Conservation (phyloP, 345 rosid species). For the Toxicodendron radicans region DNA sequence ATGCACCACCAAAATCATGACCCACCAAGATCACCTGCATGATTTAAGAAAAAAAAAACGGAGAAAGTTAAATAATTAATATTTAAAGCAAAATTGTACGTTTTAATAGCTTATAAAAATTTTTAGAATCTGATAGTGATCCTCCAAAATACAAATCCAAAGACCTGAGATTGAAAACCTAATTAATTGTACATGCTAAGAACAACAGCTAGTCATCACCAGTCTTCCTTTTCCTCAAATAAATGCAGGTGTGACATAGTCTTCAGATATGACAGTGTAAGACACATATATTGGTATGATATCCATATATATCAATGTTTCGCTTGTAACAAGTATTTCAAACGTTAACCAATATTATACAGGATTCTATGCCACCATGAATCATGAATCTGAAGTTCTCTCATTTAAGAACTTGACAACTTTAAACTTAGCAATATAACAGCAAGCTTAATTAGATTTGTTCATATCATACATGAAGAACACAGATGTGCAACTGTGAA, state of each 20-base stretch:
- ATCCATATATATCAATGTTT: not conserved
- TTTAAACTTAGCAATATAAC: not conserved
- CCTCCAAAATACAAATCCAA: not conserved
- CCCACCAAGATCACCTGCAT: constrained; percentile 91
- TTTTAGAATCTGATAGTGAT: not conserved
- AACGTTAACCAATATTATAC: not conserved
- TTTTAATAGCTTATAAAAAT: not conserved
- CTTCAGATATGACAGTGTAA: not conserved
- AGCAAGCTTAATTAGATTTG: not conserved
- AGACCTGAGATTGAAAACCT: not conserved
- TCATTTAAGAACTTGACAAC: not conserved
- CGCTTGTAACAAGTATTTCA: not conserved
- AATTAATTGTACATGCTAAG: constrained; percentile 3
- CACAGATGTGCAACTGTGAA: not conserved
- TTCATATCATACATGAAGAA: constrained; percentile 1
- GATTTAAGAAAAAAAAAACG: constrained; percentile 7
- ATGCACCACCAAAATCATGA: constrained; percentile 95
- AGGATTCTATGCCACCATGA: not conserved
- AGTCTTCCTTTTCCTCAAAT: not conserved
- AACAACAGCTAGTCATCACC: not conserved
- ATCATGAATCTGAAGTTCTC: not conserved
- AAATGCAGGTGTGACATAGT: not conserved
- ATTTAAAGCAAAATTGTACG: not conserved
- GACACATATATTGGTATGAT: not conserved
- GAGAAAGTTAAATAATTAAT: not conserved